These are phyloP conservation scores for Helenozyma baotianmanensis DNA, from an alignment of 805 yeast species.

Conservation along the genomic window DNA sequence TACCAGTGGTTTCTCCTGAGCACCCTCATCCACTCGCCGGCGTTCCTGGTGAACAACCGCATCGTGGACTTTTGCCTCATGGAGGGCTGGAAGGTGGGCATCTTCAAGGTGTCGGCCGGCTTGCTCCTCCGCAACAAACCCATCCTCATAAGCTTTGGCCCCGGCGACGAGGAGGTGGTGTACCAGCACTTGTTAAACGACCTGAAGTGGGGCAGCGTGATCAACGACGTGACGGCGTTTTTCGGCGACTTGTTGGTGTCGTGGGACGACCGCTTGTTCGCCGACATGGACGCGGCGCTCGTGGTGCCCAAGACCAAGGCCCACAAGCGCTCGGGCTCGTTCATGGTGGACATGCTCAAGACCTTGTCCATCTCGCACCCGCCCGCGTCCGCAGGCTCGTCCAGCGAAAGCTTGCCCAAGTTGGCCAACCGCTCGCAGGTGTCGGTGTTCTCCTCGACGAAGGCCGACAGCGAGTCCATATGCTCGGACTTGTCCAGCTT, in stretches of 20 bases:
- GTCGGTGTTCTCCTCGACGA: slow-evolving; percentile 20
- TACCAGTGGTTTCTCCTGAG: slow-evolving; percentile 65
- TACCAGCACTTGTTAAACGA: slow-evolving; percentile 42
- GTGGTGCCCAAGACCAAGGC: slow-evolving; percentile 3
- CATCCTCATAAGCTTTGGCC: slow-evolving; percentile 28
- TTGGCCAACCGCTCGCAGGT: slow-evolving; percentile 15
- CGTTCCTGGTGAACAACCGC: slow-evolving; percentile 42
- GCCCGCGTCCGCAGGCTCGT: slow-evolving; percentile 6
- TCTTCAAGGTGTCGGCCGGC: slow-evolving; percentile 54
- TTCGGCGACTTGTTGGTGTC: slow-evolving; percentile 34
- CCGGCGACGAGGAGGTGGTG: slow-evolving; percentile 39
- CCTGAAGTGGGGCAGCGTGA: slow-evolving; percentile 39
- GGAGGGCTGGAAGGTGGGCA: slow-evolving; percentile 51
- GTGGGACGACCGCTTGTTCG: slow-evolving; percentile 32
- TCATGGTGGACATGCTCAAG: slow-evolving; percentile 28
- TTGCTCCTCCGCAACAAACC: slow-evolving; percentile 46
- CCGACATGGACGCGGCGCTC: slow-evolving; percentile 1
- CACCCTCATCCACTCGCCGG: slow-evolving; percentile 58
- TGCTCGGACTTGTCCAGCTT: slow-evolving; percentile 22
- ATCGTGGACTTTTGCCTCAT: slow-evolving; percentile 47
- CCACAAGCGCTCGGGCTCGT: slow-evolving; percentile 13
- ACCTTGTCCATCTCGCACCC: slow-evolving; percentile 20
- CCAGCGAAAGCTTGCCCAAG: slow-evolving; percentile 4
- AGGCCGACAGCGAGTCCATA: slow-evolving; percentile 22
- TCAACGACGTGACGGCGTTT: slow-evolving; percentile 33